phyloP scores from a whole-genome alignment of 805 yeast genomes.

The Saccharomycopsis capsularis region DNA sequence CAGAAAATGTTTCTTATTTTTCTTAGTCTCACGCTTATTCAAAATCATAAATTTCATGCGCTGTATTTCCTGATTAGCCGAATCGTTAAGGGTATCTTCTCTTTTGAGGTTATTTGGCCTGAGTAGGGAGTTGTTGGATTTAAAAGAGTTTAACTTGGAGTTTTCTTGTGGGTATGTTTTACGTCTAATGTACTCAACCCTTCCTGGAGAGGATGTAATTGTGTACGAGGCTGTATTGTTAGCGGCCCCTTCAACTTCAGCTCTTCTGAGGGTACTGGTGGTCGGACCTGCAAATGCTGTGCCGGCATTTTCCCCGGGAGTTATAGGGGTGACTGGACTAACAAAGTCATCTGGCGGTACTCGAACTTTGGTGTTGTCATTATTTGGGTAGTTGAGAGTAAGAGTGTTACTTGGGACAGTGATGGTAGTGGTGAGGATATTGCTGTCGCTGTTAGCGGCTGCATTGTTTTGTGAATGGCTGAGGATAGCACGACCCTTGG shows the following conservation, averaged over 20 bases:
- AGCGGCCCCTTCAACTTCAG: neutral
- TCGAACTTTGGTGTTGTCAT: no score
- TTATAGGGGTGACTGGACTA: no score
- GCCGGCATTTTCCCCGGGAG: no score
- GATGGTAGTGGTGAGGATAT: neutral
- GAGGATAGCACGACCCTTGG: neutral
- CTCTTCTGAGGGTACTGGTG: neutral
- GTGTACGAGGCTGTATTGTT: no score
- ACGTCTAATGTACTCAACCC: neutral
- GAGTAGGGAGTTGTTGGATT: neutral
- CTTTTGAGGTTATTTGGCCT: neutral
- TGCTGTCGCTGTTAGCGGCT: neutral
- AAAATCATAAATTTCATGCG: slow-evolving; percentile 18
- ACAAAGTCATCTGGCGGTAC: no score
- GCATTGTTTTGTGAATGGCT: neutral
- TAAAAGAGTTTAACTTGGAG: neutral
- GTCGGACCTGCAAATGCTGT: no score
- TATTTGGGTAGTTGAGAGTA: no score
- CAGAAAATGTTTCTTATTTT: slow-evolving; percentile 8
- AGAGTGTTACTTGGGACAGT: no score
- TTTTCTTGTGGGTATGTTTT: slow-evolving; percentile 5
- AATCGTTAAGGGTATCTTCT: slow-evolving; percentile 12
- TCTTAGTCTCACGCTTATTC: slow-evolving; percentile 16
- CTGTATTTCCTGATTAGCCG: slow-evolving; percentile 20
- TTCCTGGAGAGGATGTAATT: neutral